Percentiles rank a stretch among this genome's conserved stretches.
Evolutionary conservation across 1,139 yeast species (phyloP).

Genomic region (Yarrowia galli): DNA sequence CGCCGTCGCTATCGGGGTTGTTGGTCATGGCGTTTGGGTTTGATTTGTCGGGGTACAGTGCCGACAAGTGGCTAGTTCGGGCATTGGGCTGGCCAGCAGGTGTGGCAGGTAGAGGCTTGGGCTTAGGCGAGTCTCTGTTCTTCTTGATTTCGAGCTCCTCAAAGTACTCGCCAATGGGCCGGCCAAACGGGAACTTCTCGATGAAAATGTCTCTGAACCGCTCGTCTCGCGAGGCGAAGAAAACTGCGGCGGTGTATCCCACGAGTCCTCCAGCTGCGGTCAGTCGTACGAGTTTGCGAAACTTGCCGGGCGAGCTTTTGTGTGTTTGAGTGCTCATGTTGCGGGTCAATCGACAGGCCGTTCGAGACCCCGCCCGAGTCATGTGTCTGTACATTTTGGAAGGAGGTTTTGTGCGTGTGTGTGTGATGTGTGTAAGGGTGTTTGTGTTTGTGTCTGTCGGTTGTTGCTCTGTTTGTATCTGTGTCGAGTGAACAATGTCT

Average conservation of each 20-base stretch:
- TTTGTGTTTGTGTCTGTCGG: neutral
- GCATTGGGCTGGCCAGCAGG: neutral
- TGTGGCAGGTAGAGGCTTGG: neutral
- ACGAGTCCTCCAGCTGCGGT: conserved; percentile 1
- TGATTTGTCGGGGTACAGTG: conserved; percentile 24
- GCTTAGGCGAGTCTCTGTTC: conserved; percentile 16
- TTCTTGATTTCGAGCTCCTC: conserved; percentile 33
- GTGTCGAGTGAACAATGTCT: neutral
- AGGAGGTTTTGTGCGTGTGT: conserved; percentile 9
- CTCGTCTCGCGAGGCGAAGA: conserved; percentile 37
- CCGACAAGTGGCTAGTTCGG: conserved; percentile 18
- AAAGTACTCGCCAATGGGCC: conserved; percentile 36
- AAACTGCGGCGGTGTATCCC: conserved; percentile 17
- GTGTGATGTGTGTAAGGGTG: neutral
- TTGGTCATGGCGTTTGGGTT: conserved; percentile 25
- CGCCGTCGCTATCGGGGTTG: conserved; percentile 26
- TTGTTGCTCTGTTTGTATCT: neutral
- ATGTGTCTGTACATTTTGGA: conserved; percentile 10
- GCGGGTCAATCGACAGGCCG: neutral
- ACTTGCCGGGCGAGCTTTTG: conserved; percentile 21
- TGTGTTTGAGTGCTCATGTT: conserved; percentile 19
- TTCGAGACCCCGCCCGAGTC: conserved; percentile 12
- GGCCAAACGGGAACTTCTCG: conserved; percentile 37
- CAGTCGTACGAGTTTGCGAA: conserved; percentile 6
- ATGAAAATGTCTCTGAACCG: conserved; percentile 35